Evolutionary conservation across 1,139 yeast genomes (phyloP), one percentile per base, ranked within the genome.

Genomic region (Lodderomyces orthopsilosis): DNA sequence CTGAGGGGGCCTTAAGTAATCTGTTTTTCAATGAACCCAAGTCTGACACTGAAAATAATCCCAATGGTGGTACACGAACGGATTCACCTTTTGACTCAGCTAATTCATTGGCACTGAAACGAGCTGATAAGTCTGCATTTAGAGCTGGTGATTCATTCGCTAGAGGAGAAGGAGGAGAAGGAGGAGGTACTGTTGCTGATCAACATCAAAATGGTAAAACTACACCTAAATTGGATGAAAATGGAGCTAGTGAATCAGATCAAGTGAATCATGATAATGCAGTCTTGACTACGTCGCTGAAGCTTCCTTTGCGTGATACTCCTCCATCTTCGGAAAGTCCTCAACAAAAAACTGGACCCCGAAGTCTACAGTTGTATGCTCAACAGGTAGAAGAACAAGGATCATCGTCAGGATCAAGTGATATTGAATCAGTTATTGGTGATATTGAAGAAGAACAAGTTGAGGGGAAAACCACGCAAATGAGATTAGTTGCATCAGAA

Each of bases 401-500:
- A 14, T 47, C 46, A 13, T 46, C 51, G 7, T 43, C 48, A 12
- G 52, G 46, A 4, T 47, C 50, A 26, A 44, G 44, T 21, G 49
- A 48, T 39, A 45, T 41, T 24, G 45, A 38, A 15, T 46, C 51
- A n/a, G 26, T 34, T 8, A n/a, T 21, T 34, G 37, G 26, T n/a
- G 37, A 34, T 8, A 30, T n/a, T 9, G 43, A 38, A 5, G 47
- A 45, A 7, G 51, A 46, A 14, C 32, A 23, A 7, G 41, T 38
- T 23, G 48, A 46, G 21, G 40, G 30, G 12, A 39, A 39, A 21
- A 48, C 41, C 18, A 38, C 35, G 14, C 51, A 41, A 22, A 52
- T 53, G 15, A 45, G 57, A 22, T 47, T 54, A 40, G 55, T 54
- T 4, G 56, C 55, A 4, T 47, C 51, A 6, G 46, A 44, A 4